Base-by-base conservation (phyloP, 148 eudicot species). In the Chenopodium quinoa region DNA sequence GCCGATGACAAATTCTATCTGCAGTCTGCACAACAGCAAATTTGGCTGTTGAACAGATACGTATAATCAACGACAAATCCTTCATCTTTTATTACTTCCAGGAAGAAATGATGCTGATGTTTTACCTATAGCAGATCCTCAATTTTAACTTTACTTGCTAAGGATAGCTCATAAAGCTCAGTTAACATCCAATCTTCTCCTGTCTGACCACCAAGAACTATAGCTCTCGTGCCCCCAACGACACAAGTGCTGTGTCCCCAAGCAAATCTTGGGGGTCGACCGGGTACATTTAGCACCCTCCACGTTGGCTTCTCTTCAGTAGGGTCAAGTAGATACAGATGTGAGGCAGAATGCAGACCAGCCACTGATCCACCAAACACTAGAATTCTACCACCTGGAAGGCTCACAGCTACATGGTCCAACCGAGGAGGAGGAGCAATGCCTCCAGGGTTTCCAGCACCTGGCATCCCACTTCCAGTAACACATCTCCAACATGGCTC, bases 241-340 rank as follows among this genome's bases (percentile, higher is more conserved):
- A 95, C 90, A 68, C 98, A 95, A 2, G 97, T 95, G 70, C 97
- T 95, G 64, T 95, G 98, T 82, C 98, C 98, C 98, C 98, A 95
- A 47, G 98, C 98, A 83, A 93, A 93, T 75, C 95, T 85, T 0
- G 98, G 98, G 46, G 98, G 97, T 31, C 96, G 83, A 25, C 98
- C 97, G 0, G 98, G 97, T 9, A 95, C 98, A 81, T 95, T 95
- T 67, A 95, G 74, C 69, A 95, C 87, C 85, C 98, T 87, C 98
- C 98, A 95, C 6, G 97, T 93, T 29, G 98, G 98, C 82, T 93
- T 92, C 83, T 95, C 98, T 84, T 95, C 98, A 1, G 98, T 91
- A 1, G 98, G 98, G 63, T 93, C 98, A 58, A 95, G 91, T 29
- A 95, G 89, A 82, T 93, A 95, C 11, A 95, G 89, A 89, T 92